Percentiles rank a stretch among this genome's conserved stretches.
phyloP scores from a whole-genome alignment of 495 filamentous ascomycete species.

The Jackrogersella multiformis region DNA sequence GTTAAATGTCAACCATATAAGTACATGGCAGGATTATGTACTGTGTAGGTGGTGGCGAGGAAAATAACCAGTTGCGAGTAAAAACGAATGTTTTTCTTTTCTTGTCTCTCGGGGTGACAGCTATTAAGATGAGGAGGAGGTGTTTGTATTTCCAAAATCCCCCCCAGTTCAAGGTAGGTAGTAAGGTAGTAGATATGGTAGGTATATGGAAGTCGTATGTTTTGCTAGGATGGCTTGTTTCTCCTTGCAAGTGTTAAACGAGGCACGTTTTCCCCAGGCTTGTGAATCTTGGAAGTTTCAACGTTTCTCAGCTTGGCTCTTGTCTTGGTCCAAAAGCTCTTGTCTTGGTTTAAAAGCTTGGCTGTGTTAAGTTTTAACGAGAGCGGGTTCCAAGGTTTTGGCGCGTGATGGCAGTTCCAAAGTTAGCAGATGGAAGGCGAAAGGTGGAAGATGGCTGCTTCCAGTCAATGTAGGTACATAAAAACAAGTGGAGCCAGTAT shows the following conservation, averaged over 20 bases:
- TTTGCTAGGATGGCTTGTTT: constrained; percentile 20
- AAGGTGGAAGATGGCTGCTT: background rate
- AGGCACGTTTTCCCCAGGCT: background rate
- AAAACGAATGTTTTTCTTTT: constrained; percentile 1
- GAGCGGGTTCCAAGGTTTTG: constrained; percentile 13
- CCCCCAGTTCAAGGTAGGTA: background rate
- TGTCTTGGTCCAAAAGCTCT: constrained; percentile 23
- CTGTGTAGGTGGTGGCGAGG: background rate
- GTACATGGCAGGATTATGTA: background rate
- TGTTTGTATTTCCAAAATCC: constrained; percentile 3
- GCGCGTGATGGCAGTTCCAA: constrained; percentile 1
- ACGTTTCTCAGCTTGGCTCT: constrained; percentile 14
- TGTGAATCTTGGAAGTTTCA: constrained; percentile 5
- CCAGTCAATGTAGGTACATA: constrained; percentile 9
- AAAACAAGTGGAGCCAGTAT: background rate
- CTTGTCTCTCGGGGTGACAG: background rate
- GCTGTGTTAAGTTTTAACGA: constrained; percentile 23
- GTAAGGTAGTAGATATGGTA: background rate
- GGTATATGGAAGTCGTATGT: constrained; percentile 30
- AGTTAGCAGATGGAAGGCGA: background rate
- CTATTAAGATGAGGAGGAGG: background rate
- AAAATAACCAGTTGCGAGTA: constrained; percentile 11
- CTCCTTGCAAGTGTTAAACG: constrained; percentile 4
- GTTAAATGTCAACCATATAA: constrained; percentile 12
- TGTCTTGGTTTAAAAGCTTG: constrained; percentile 32